A percentile compares a stretch with the other conserved stretches of the same genome.
phyloP scores from a whole-genome alignment of 2,329 filamentous ascomycete genomes.

The Sporothrix mexicana region DNA sequence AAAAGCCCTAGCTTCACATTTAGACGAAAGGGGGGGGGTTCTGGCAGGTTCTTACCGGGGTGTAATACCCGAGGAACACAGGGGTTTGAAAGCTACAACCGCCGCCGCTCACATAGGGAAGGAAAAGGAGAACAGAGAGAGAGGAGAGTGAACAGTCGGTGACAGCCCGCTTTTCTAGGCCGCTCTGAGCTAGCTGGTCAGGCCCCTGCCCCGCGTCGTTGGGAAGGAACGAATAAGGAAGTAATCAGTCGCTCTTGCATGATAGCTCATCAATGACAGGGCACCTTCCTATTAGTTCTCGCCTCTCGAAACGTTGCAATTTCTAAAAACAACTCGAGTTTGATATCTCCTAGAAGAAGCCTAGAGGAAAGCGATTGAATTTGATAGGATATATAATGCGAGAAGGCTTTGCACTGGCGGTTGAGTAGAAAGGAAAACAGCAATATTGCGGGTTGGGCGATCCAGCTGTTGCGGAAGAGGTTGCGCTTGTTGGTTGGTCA shows the following conservation, averaged over 20 bases:
- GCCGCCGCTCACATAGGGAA: background rate
- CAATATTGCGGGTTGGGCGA: background rate
- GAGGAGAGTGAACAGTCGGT: background rate
- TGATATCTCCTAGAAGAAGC: background rate
- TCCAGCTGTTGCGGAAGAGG: background rate
- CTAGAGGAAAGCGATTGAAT: background rate
- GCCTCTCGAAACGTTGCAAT: background rate
- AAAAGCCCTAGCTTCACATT: conserved; percentile 8
- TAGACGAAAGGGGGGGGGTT: conserved; percentile 16
- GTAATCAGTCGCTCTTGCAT: background rate
- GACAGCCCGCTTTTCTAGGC: background rate
- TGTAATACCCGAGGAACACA: conserved; percentile 10
- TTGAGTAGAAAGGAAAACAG: background rate
- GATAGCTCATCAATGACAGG: background rate
- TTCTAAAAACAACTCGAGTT: background rate
- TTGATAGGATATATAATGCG: background rate
- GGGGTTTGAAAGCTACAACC: background rate
- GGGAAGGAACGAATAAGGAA: background rate
- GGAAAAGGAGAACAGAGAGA: background rate
- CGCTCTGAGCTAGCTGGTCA: background rate
- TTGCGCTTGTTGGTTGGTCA: background rate
- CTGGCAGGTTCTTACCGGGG: conserved; percentile 25
- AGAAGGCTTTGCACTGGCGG: background rate
- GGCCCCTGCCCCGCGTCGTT: conserved; percentile 1
- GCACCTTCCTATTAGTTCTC: background rate